Base-by-base conservation (phyloP, 148 eudicot genomes). In the Simmondsia chinensis region DNA sequence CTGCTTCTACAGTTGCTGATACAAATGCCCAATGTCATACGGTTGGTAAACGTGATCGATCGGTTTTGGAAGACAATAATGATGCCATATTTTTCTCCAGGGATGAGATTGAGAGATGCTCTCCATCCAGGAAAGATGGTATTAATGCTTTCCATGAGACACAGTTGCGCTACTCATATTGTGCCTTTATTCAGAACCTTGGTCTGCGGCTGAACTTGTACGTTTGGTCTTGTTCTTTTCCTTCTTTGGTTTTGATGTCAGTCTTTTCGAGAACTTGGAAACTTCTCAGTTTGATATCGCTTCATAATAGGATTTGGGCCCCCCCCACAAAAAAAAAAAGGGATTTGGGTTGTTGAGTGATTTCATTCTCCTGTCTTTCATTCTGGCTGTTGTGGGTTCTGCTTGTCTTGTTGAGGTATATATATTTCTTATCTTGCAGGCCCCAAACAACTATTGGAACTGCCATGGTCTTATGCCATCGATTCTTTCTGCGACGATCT, bases 71-170 rank as follows among this genome's bases (percentile, higher is more conserved):
- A 59, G 77, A 67, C 54, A 79, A 70, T 30, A 53, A 57, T 28
- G 75, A 77, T 48, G 46, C 46, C 34, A 56, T 57, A 17, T 79
- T 91, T 54, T 62, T 86, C 72, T 79, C 99, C n/a, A 76, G 72
- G 57, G 89, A 79, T 39, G 86, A 91, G 60, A 85, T 91, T 16
- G 99, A 91, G 51, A 86, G 71, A 26, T 60, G 75, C 52, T 85
- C 99, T 30, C 95, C 99, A 0, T 91, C 99, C 2, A 85, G 99
- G 68, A 91, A 86, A 71, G 95, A 91, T 70, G 99, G 99, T 20
- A 91, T 91, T 61, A 86, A 91, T 68, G 74, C 64, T 2, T 44
- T 76, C 52, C 77, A 70, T 19, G 99, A 91, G 68, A 63, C 79
- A 0, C 77, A 67, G 20, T 50, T 91, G 79, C 74, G 99, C 20